phyloP scores from a whole-genome alignment of 2,329 filamentous ascomycete genomes.

The Pezicula carpinea region DNA sequence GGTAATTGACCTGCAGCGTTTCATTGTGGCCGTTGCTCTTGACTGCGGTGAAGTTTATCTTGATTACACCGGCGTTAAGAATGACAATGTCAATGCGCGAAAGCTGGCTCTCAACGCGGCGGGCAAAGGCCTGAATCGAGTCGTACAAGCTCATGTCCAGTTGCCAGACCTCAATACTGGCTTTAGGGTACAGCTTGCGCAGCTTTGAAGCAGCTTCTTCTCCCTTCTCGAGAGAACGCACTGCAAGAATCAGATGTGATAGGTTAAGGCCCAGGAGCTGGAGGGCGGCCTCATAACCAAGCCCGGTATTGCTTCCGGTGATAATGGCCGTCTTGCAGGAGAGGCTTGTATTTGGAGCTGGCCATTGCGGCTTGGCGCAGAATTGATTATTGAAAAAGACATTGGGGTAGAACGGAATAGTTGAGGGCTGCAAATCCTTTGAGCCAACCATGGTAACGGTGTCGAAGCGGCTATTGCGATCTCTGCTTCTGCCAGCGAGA shows the following conservation, averaged over 20 bases:
- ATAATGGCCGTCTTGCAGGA: constrained; percentile 39
- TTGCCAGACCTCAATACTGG: constrained; percentile 42
- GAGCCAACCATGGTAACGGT: constrained; percentile 18
- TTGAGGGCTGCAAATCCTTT: constrained; percentile 19
- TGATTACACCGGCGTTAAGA: constrained; percentile 37
- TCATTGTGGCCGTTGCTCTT: constrained; percentile 34
- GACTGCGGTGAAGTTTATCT: constrained; percentile 5
- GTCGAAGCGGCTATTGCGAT: background rate
- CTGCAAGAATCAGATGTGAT: constrained; percentile 41
- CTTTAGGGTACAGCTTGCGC: constrained; percentile 25
- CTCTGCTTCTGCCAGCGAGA: background rate
- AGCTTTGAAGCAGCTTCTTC: constrained; percentile 34
- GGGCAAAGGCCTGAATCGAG: constrained; percentile 38
- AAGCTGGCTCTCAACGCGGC: constrained; percentile 28
- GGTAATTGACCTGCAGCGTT: constrained; percentile 32
- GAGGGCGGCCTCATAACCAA: constrained; percentile 38
- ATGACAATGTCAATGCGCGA: constrained; percentile 38
- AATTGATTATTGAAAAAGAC: constrained; percentile 21
- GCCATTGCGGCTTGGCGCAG: constrained; percentile 13
- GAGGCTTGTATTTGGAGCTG: constrained; percentile 17
- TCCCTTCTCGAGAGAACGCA: constrained; percentile 39
- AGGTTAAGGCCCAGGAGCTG: constrained; percentile 37
- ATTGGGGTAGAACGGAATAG: constrained; percentile 11
- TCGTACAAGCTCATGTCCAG: constrained; percentile 44
- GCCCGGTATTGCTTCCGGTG: constrained; percentile 42